Evolutionary conservation across 106 monocot genomes (phyloP).

Genomic region (Xerophyta viscosa): DNA sequence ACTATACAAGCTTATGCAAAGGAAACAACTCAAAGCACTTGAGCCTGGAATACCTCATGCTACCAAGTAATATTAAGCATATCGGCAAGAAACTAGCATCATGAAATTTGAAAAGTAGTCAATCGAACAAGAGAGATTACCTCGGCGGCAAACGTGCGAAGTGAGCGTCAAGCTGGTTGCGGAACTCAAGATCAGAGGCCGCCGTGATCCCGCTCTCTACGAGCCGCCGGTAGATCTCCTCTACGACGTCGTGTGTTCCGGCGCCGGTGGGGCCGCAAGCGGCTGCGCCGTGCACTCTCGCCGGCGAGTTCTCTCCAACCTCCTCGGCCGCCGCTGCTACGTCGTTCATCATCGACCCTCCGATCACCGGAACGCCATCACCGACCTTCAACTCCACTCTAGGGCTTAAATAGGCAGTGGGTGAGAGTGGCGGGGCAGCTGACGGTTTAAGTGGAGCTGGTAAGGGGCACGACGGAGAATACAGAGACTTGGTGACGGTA

Average conservation of each 20-base stretch:
- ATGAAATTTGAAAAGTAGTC: not conserved
- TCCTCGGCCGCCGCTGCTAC: slow-evolving; percentile 48
- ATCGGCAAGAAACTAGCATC: not conserved
- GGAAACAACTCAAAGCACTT: too few relatives aligned
- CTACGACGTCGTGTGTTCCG: slow-evolving; percentile 24
- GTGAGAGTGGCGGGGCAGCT: too few relatives aligned
- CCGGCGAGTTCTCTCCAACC: slow-evolving; percentile 59
- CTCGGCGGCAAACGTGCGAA: slow-evolving; percentile 70
- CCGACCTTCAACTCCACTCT: too few relatives aligned
- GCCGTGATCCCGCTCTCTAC: slow-evolving; percentile 51
- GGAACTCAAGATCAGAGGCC: slow-evolving; percentile 43
- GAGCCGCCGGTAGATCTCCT: slow-evolving; percentile 57
- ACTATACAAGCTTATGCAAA: too few relatives aligned
- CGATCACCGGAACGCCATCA: slow-evolving; percentile 11
- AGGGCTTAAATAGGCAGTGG: too few relatives aligned
- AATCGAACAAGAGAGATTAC: slow-evolving; percentile 10
- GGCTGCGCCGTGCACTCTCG: slow-evolving; percentile 11
- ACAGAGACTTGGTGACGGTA: too few relatives aligned
- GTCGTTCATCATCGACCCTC: not conserved
- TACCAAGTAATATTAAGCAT: too few relatives aligned
- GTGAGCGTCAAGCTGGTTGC: slow-evolving; percentile 54
- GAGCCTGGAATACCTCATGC: too few relatives aligned
- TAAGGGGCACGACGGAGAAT: too few relatives aligned
- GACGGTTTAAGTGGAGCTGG: too few relatives aligned
- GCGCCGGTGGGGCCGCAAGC: not conserved